Base-by-base conservation (phyloP, 2,329 filamentous ascomycete species). In the Claviceps quebecensis region DNA sequence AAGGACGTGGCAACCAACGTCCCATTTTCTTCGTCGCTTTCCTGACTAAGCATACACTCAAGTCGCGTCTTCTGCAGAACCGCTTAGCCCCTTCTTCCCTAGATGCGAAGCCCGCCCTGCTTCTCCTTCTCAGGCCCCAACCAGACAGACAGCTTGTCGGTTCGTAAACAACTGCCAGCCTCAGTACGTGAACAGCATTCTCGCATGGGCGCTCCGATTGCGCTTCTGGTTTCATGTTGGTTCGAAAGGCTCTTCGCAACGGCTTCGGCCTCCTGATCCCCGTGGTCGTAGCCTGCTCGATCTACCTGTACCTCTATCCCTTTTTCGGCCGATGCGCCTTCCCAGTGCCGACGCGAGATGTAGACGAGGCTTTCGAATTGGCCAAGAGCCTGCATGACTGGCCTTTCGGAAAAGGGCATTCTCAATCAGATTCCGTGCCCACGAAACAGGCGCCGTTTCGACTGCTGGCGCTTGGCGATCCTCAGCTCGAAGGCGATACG, bases 401-500 rank as follows among this genome's bases (percentile, higher is more conserved):
- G 64, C 67, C 68, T 2, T 66, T 59, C 39, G 58, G 57, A n/a
- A 57, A 57, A 53, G 51, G 56, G 23, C 44, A 58, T 19, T 6
- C 56, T 6, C 53, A 59, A 2, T 38, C 59, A 23, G 55, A 58
- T n/a, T 49, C 53, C n/a, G 48, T 55, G 41, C 60, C 56, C 26
- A 59, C 57, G 17, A 62, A 60, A 48, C 59, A 59, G 59, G 87
- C 88, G 3, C 87, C 89, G 0, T 95, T 97, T 62, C 80, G 91
- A 53, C 79, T 97, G 3, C 82, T 97, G 14, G 82, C 89, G 1
- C 78, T 97, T 22, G 91, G 86, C 54, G 91, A 97, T 65, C 91
- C 91, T 5, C 91, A 97, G 66, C 78, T 97, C 50, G 91, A 97
- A 69, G 91, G 91, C 59, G 87, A 95, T 63, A 88, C 85, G 2